Conservation (phyloP, 345 rosid species). For the Schrenkiella parvula region DNA sequence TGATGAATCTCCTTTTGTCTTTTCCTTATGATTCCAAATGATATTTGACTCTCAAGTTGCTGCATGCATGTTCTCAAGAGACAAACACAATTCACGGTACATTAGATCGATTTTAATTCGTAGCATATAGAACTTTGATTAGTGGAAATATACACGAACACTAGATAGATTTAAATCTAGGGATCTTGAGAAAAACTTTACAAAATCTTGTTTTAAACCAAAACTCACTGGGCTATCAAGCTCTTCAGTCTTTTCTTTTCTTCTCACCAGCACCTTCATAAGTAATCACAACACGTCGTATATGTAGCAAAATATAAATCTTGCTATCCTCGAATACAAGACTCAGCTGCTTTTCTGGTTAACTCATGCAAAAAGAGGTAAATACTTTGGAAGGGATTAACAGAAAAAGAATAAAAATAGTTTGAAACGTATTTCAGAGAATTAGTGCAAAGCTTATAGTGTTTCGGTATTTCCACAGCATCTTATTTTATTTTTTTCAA, state of each 20-base stretch:
- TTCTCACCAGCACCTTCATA: not conserved
- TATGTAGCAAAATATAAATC: too few relatives aligned
- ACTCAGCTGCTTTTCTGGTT: too few relatives aligned
- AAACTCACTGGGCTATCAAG: not conserved
- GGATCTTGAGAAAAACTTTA: not conserved
- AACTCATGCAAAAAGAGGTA: too few relatives aligned
- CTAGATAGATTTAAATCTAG: not conserved
- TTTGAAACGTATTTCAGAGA: too few relatives aligned
- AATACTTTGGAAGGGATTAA: too few relatives aligned
- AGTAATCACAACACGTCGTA: too few relatives aligned
- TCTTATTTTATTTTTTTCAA: too few relatives aligned
- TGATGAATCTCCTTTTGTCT: constrained; percentile 29
- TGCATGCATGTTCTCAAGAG: constrained; percentile 11
- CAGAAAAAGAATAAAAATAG: too few relatives aligned
- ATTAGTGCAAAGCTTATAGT: too few relatives aligned
- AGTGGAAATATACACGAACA: not conserved
- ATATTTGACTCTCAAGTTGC: constrained; percentile 16
- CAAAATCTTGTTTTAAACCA: not conserved
- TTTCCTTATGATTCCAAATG: constrained; percentile 28
- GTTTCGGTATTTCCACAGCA: too few relatives aligned
- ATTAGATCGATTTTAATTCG: not conserved
- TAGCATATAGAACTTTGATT: not conserved
- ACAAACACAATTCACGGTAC: not conserved
- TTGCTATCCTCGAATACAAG: too few relatives aligned
- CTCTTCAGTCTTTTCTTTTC: not conserved